These are phyloP conservation scores for Amanita jacksonii DNA, from an alignment of 768 basidiomycete genomes.

Conservation along the genomic window DNA sequence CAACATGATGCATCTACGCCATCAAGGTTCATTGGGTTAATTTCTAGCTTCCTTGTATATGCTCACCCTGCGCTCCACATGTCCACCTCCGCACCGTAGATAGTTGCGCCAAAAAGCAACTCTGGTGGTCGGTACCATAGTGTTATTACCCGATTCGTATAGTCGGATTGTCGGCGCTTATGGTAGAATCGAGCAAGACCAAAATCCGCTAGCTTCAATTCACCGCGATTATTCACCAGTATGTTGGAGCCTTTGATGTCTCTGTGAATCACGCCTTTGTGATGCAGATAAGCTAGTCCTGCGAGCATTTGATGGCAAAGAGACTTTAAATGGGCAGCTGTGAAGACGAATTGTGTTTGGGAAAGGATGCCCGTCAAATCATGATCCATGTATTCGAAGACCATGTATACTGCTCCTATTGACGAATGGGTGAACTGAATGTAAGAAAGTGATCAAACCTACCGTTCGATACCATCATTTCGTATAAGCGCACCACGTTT, in stretches of 20 bases:
- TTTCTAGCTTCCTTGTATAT: not conserved
- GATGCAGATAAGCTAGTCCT: constrained; percentile 91
- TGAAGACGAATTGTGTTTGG: constrained; percentile 81
- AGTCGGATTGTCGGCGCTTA: constrained; percentile 82
- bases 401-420: constrained; percentile 94
- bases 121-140: constrained; percentile 98
- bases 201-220: constrained; percentile 95
- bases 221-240: constrained; percentile 80
- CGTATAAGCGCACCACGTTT: constrained; percentile 83
- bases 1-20: constrained; percentile 91
- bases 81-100: constrained; percentile 95
- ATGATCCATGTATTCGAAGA: constrained; percentile 99
- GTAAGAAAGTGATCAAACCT: constrained; percentile 13
- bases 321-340: constrained; percentile 86
- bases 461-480: constrained; percentile 99
- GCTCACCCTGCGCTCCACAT: constrained; percentile 99
- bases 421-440: constrained; percentile 8
- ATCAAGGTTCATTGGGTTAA: not conserved
- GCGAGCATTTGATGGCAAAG: constrained; percentile 93
- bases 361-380: constrained; percentile 92
- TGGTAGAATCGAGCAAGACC: constrained; percentile 95
- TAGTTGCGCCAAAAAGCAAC: constrained; percentile 87
- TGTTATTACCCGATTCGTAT: constrained; percentile 99
- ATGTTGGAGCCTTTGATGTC: constrained; percentile 99
- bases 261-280: constrained; percentile 92